Evolutionary conservation across 169 alveolate species (phyloP).

Genomic region (Eimeria brunetti): DNA sequence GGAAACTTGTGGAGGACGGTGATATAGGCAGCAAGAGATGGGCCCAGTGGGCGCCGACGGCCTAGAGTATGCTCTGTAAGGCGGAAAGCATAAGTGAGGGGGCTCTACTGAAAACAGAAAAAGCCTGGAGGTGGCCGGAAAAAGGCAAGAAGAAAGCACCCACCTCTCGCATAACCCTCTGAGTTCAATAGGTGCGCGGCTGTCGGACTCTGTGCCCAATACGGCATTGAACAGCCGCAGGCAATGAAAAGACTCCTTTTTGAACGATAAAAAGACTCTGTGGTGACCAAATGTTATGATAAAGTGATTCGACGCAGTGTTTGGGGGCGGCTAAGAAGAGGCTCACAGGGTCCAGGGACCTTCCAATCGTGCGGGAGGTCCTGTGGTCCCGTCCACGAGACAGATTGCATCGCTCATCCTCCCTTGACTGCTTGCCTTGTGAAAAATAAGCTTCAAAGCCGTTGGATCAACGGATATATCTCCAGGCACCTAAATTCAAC

Average conservation of each 20-base stretch:
- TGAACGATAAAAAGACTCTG: background rate
- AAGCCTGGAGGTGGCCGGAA: background rate
- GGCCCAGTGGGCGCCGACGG: slow-evolving; percentile 49
- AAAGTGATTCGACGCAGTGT: background rate
- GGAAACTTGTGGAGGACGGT: background rate
- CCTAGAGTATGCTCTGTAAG: background rate
- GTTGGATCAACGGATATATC: background rate
- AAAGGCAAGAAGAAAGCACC: background rate
- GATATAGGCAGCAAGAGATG: background rate
- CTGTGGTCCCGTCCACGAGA: slow-evolving; percentile 49
- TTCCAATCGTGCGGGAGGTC: slow-evolving; percentile 31
- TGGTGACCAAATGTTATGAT: background rate
- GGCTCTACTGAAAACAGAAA: background rate
- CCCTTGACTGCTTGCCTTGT: background rate
- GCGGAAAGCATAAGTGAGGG: background rate
- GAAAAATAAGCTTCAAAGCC: background rate
- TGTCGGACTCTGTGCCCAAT: slow-evolving; percentile 35
- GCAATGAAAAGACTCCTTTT: background rate
- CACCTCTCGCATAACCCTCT: background rate
- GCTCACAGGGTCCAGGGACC: slow-evolving; percentile 7
- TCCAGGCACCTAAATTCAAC: background rate
- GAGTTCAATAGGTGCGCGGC: slow-evolving; percentile 62
- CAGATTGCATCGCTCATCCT: slow-evolving; percentile 1
- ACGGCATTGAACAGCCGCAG: slow-evolving; percentile 15
- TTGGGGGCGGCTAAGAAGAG: background rate